phyloP scores from a whole-genome alignment of 1,284 basidiomycete species.

The Exobasidium cylindrosporum region DNA sequence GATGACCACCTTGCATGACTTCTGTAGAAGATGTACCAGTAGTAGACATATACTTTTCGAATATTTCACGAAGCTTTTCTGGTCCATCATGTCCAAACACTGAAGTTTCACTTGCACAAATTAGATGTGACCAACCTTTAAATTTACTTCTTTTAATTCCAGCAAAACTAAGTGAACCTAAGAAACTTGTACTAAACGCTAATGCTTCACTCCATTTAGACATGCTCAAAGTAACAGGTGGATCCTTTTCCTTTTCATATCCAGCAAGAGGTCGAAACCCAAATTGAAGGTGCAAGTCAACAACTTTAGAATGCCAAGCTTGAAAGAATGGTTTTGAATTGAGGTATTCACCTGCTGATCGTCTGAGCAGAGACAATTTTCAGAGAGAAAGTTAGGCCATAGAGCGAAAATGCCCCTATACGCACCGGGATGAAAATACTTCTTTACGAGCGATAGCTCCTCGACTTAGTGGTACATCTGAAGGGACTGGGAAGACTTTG shows the following conservation, averaged over 20 bases:
- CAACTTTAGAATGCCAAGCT: constrained; percentile 69
- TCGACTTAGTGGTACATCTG: constrained; percentile 23
- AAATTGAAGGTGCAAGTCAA: constrained; percentile 68
- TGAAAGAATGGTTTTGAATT: constrained; percentile 67
- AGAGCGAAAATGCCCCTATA: constrained; percentile 7
- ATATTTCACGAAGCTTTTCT: constrained; percentile 7
- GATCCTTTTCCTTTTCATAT: constrained; percentile 17
- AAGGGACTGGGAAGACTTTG: not conserved
- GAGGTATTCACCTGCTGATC: constrained; percentile 56
- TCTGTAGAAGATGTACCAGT: constrained; percentile 6
- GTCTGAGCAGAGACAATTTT: constrained; percentile 10
- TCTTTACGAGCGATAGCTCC: constrained; percentile 67
- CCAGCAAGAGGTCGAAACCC: constrained; percentile 58
- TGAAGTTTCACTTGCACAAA: constrained; percentile 14
- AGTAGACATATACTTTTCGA: constrained; percentile 23
- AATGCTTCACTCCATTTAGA: constrained; percentile 45
- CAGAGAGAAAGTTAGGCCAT: not conserved
- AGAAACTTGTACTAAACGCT: constrained; percentile 21
- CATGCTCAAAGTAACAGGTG: constrained; percentile 35
- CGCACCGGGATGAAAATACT: constrained; percentile 66
- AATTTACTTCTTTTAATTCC: constrained; percentile 22
- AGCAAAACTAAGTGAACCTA: constrained; percentile 14
- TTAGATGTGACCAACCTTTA: constrained; percentile 17
- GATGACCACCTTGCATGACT: constrained; percentile 1
- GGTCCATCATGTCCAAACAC: not conserved